Percentiles rank a stretch among this genome's conserved stretches.
These are phyloP conservation scores for Flaveria trinervia DNA, from an alignment of 129 eudicot genomes.

Conservation along the genomic window DNA sequence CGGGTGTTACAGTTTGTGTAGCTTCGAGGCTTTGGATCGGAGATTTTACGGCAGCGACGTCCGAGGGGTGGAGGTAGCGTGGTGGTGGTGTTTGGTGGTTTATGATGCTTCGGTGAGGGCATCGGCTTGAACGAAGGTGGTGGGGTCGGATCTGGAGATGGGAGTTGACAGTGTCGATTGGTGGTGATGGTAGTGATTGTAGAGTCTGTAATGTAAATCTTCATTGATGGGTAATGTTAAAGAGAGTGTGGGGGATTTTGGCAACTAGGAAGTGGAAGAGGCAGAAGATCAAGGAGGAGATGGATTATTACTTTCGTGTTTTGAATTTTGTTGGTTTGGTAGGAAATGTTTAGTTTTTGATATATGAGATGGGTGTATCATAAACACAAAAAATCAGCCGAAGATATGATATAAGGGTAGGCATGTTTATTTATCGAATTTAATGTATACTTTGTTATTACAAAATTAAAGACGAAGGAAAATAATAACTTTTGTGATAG, in stretches of 20 bases:
- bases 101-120: conserved; percentile 92
- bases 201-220: conserved; percentile 15
- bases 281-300: background rate
- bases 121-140: conserved; percentile 44
- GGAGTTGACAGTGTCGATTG: conserved; percentile 42
- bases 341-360: conserved; percentile 38
- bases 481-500: too few species aligned
- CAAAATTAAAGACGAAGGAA: too few species aligned
- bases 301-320: conserved; percentile 31
- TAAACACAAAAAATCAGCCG: too few species aligned
- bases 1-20: too few species aligned
- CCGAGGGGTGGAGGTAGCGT: conserved; percentile 20
- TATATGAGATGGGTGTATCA: too few species aligned
- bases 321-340: conserved; percentile 53
- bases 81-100: conserved; percentile 43
- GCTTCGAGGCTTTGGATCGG: too few species aligned
- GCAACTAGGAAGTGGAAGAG: background rate
- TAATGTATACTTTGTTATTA: too few species aligned
- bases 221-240: conserved; percentile 42
- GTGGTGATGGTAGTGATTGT: background rate
- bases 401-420: too few species aligned
- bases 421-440: too few species aligned
- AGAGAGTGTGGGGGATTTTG: conserved; percentile 5
- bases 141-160: conserved; percentile 76
- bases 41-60: too few species aligned